Percentiles rank a stretch among this genome's conserved stretches.
phyloP scores from a whole-genome alignment of 495 filamentous ascomycete genomes.

The Penicillium cosmopolitanum region DNA sequence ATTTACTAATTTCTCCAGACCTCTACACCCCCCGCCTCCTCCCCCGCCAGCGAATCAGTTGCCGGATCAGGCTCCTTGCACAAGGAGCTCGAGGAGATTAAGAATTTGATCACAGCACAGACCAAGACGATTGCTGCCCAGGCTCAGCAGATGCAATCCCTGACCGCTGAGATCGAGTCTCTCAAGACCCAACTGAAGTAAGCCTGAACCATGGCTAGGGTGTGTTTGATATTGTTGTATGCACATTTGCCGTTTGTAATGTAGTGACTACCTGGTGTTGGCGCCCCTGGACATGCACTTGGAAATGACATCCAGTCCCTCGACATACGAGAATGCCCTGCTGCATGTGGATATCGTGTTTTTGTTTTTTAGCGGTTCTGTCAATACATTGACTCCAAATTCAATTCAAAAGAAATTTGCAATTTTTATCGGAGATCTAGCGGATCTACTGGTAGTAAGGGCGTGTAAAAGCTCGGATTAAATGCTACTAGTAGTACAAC shows the following conservation, averaged over 20 bases:
- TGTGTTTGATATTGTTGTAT: conserved; percentile 3
- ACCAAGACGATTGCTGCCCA: conserved; percentile 50
- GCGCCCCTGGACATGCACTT: conserved; percentile 6
- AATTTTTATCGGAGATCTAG: too few relatives aligned
- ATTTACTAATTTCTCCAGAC: conserved; percentile 28
- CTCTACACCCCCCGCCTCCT: conserved; percentile 22
- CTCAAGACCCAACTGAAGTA: conserved; percentile 49
- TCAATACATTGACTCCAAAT: conserved; percentile 28
- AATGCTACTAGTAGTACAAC: too few relatives aligned
- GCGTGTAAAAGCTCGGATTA: too few relatives aligned
- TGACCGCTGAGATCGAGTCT: conserved; percentile 50
- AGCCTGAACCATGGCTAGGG: not conserved
- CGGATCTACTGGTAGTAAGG: too few relatives aligned
- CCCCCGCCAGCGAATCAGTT: conserved; percentile 21
- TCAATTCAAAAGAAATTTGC: not conserved
- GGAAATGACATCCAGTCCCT: conserved; percentile 16
- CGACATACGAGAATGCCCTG: conserved; percentile 19
- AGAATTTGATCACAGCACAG: conserved; percentile 48
- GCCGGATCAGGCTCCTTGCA: conserved; percentile 30
- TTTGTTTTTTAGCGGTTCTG: conserved; percentile 29
- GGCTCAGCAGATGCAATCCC: conserved; percentile 46
- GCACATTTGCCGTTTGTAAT: conserved; percentile 8
- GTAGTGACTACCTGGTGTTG: conserved; percentile 12
- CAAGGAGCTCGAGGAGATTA: conserved; percentile 50
- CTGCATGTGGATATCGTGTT: conserved; percentile 26